Evolutionary conservation across 257 asterid genomes (phyloP), one percentile per base, ranked within the genome.

Genomic region (Datura wrightii): DNA sequence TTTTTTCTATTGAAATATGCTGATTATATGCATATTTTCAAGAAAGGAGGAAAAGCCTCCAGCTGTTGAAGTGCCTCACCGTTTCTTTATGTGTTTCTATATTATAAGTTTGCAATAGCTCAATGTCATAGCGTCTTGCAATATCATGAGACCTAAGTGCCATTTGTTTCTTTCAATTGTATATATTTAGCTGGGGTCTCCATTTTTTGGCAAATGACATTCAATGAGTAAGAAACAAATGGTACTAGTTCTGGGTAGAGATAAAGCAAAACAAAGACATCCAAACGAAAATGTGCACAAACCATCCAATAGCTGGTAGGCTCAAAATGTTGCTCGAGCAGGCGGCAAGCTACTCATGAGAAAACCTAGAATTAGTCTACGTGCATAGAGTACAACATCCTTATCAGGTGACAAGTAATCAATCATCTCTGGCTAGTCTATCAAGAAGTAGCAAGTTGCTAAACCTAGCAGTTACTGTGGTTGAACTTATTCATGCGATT

Each of bases 401-500:
- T 52, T 54, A 15, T 14, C 15, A 48, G 46, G 15, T 65, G 14
- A 24, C 69, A 24, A 5, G 69, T 62, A 24, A 19, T 9, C 15
- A 24, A 60, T 9, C 15, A 60, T 60, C 69, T 9, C 24, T 6
- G 41, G 62, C 62, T 76, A 52, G 82, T 76, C 14, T 50, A 4
- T 76, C 50, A 44, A 13, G 46, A 50, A 31, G 62, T 24, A 14
- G 42, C 44, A 74, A 74, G 63, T 76, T 76, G 31, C 63, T 76
- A 48, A 48, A 19, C 56, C 56, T 5, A 74, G 19, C 42, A 34
- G 65, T 65, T 34, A 52, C 8, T 4, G 48, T 34, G 14, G 8
- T 34, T 34, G 63, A 34, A 67, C 13, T 67, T 7, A 67, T 18
- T 67, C 78, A 67, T 37, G 13, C 5, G 85, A 78, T 85, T 66